Percentiles rank a stretch among this genome's conserved stretches.
Conservation (phyloP, 139 green algal species). For the Ulvella scutata region DNA sequence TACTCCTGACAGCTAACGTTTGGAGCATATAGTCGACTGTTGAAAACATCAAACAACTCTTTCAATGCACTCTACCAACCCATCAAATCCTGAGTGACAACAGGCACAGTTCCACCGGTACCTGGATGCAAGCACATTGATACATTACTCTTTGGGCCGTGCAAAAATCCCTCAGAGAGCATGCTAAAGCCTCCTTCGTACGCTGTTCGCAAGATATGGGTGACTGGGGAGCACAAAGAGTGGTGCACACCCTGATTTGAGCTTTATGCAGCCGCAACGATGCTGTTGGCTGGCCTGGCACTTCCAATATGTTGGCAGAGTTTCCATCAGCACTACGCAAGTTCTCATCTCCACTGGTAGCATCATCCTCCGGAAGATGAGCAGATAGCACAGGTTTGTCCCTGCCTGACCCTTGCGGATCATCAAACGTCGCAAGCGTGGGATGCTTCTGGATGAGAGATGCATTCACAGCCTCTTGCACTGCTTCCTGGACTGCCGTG, state of each 20-base stretch:
- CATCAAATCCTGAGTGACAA: no score
- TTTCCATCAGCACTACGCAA: no score
- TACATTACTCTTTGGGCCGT: neutral
- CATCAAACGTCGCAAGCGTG: no score
- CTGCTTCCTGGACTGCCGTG: neutral
- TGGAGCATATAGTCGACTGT: no score
- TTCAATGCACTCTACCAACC: no score
- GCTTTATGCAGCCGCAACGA: constrained; percentile 36
- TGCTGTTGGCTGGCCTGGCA: constrained; percentile 24
- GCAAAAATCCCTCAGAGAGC: neutral
- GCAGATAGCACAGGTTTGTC: no score
- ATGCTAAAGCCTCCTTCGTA: constrained; percentile 4
- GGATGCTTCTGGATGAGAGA: no score
- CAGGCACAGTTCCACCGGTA: neutral
- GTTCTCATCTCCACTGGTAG: no score
- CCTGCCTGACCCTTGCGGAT: no score
- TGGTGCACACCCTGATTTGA: constrained; percentile 17
- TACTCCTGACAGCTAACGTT: no score
- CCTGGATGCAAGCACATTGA: constrained; percentile 15
- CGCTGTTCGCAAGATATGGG: constrained; percentile 2
- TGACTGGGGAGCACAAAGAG: constrained; percentile 1
- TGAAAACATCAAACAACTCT: no score
- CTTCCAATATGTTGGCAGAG: constrained; percentile 14
- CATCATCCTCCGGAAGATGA: no score
- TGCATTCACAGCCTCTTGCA: neutral